Evolutionary conservation across 1,284 basidiomycete species (phyloP).

Genomic region (Mycosarcoma mackinlayi): DNA sequence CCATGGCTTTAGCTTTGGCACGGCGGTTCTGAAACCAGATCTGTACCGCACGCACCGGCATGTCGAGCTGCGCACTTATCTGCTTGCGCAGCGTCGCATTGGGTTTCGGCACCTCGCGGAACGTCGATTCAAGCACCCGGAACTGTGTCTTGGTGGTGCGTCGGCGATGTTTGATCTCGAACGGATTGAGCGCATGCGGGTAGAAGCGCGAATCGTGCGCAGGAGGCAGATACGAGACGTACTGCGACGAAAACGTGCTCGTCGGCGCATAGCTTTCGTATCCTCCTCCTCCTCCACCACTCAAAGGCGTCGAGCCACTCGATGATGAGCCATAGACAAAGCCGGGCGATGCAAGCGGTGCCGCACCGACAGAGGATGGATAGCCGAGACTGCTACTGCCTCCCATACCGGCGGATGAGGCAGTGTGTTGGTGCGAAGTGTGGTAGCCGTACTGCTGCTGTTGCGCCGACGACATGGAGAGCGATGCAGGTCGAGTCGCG

Average conservation of each 20-base stretch:
- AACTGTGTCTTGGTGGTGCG: slow-evolving; percentile 63
- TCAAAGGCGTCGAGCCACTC: slow-evolving; percentile 2
- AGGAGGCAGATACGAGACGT: slow-evolving; percentile 34
- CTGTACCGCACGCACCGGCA: slow-evolving; percentile 58
- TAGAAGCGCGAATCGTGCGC: slow-evolving; percentile 35
- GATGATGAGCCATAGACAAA: slow-evolving; percentile 25
- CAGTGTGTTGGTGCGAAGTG: neutral
- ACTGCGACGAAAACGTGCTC: slow-evolving; percentile 15
- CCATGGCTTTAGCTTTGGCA: slow-evolving; percentile 58
- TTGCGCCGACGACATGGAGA: slow-evolving; percentile 8
- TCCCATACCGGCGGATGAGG: slow-evolving; percentile 1
- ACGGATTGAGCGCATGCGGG: slow-evolving; percentile 55
- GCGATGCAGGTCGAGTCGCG: slow-evolving; percentile 4
- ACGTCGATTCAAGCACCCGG: slow-evolving; percentile 56
- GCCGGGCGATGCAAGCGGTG: slow-evolving; percentile 7
- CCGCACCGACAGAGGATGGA: slow-evolving; percentile 3
- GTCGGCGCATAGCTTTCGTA: no score
- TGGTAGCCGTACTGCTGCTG: slow-evolving; percentile 1
- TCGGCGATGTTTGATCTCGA: slow-evolving; percentile 63
- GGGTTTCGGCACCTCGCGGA: slow-evolving; percentile 57
- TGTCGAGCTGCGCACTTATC: slow-evolving; percentile 56
- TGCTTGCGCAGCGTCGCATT: slow-evolving; percentile 53
- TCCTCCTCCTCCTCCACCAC: no score
- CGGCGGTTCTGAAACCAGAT: slow-evolving; percentile 62
- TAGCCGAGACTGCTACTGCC: neutral